phyloP scores from a whole-genome alignment of 202 grass and related monocot species.

The Carex sylvatica region DNA sequence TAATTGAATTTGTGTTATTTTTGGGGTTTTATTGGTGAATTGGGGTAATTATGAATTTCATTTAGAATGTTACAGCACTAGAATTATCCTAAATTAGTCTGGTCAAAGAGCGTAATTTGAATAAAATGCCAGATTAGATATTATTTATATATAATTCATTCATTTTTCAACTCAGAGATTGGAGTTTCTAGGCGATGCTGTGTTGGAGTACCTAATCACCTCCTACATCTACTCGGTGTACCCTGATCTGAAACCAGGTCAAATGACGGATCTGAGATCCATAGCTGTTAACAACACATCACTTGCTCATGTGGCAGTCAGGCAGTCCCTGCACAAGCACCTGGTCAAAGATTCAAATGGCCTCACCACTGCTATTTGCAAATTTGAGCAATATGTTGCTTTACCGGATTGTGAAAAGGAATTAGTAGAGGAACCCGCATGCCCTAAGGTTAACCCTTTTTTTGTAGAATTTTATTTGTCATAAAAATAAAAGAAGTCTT shows the following conservation, averaged over 20 bases:
- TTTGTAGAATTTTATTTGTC: slow-evolving; percentile 19
- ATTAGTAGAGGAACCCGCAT: slow-evolving; percentile 70
- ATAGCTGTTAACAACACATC: slow-evolving; percentile 66
- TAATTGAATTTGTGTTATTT: slow-evolving; percentile 3
- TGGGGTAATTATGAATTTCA: background rate
- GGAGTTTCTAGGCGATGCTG: slow-evolving; percentile 96
- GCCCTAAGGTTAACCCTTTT: slow-evolving; percentile 70
- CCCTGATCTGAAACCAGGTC: slow-evolving; percentile 82
- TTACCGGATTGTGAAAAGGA: slow-evolving; percentile 69
- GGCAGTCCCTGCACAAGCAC: slow-evolving; percentile 63
- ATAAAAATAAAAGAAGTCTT: background rate
- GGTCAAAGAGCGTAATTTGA: background rate
- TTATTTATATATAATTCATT: slow-evolving; percentile 29
- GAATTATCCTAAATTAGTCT: background rate
- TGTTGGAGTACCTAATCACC: slow-evolving; percentile 93
- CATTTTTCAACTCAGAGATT: slow-evolving; percentile 61
- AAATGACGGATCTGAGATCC: slow-evolving; percentile 93
- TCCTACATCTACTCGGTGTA: slow-evolving; percentile 87
- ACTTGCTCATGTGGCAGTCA: slow-evolving; percentile 61
- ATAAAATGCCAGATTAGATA: background rate
- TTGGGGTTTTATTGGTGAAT: background rate
- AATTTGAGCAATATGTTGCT: slow-evolving; percentile 68
- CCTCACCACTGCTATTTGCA: slow-evolving; percentile 48
- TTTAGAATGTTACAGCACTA: background rate
- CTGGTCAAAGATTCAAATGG: slow-evolving; percentile 73